Evolutionary conservation across 345 rosid genomes (phyloP), one percentile per base, ranked within the genome.

Genomic region (Eutrema japonicum): DNA sequence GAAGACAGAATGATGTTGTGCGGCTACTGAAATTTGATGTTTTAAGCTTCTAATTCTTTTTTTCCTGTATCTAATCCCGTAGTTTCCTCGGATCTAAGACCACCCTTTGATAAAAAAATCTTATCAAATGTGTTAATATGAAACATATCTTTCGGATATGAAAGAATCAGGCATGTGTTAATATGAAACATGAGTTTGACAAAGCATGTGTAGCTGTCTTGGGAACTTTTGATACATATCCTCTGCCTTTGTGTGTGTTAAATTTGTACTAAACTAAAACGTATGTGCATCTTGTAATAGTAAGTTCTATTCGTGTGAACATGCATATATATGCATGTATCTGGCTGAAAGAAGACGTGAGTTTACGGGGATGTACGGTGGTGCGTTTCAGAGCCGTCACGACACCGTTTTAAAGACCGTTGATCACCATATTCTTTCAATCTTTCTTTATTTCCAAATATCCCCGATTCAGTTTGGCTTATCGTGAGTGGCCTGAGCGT

Each of bases 341-440:
- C 32, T 67, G 45, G 29, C 26, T 37, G 68, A 68, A 16, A 52
- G 59, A 63, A 76, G 70, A 69, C 79, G 79, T 76, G 75, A 26
- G 38, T 50, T 67, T 58, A 41, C 47, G 53, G 37, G 53, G 18
- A 33, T 45, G 73, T 60, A 53, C 73, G 78, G 78, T 68, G 50
- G 69, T 76, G 70, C 70, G 50, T 76, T 69, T 63, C 27, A 63
- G 75, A 76, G 70, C 59, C 79, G 75, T 76, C 65, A 76, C 79
- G 79, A 54, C 66, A 76, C 4, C 70, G 71, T 69, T 69, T 62
- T 4, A 8, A 42, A 43, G 58, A 69, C 37, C 74, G 58, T 35
- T 22, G 2, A 18, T 59, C 67, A 37, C 57, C 7, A 57, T 74
- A 48, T 49, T 74, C 53, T 51, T 35, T 9, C 26, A 22, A 22